Evolutionary conservation across 345 rosid species (phyloP).

Genomic region (Eucalyptus pauciflora): DNA sequence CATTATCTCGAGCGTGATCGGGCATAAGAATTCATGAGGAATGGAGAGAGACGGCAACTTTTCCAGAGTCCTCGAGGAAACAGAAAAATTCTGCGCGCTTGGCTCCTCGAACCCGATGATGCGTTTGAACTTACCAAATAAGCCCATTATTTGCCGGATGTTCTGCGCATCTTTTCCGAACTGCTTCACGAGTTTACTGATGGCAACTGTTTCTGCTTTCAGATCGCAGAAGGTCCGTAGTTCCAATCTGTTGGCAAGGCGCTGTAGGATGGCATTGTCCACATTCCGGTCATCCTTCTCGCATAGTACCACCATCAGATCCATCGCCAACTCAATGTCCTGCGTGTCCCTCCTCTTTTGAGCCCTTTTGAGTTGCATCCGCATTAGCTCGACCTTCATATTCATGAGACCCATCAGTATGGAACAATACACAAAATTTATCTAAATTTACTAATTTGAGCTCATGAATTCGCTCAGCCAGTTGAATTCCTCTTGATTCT

Average conservation of each 20-base stretch:
- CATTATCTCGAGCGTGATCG: not conserved
- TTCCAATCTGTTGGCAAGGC: slow-evolving; percentile 46
- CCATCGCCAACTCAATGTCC: slow-evolving; percentile 60
- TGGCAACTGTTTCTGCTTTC: slow-evolving; percentile 29
- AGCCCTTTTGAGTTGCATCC: slow-evolving; percentile 41
- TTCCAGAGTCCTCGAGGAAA: slow-evolving; percentile 10
- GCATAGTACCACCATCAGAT: slow-evolving; percentile 45
- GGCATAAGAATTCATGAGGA: slow-evolving; percentile 56
- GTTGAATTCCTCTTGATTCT: too few relatives aligned
- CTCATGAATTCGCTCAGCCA: too few relatives aligned
- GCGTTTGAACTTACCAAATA: slow-evolving; percentile 40
- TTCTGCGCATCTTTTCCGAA: slow-evolving; percentile 24
- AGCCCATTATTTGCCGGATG: slow-evolving; percentile 17
- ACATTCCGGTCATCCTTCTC: slow-evolving; percentile 32
- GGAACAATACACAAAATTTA: too few relatives aligned
- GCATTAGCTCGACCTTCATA: slow-evolving; percentile 43
- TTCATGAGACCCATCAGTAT: not conserved
- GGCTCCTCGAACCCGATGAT: slow-evolving; percentile 26
- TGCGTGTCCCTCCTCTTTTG: slow-evolving; percentile 41
- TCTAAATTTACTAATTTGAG: too few relatives aligned
- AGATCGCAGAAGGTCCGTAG: slow-evolving; percentile 35
- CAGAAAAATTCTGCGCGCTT: slow-evolving; percentile 15
- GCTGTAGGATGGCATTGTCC: slow-evolving; percentile 36
- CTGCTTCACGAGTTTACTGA: slow-evolving; percentile 18
- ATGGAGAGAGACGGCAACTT: slow-evolving; percentile 31